Percentiles rank a stretch among this genome's conserved stretches.
Conservation (phyloP, 805 yeast species). For the Zygosaccharomyces kombuchaensis region DNA sequence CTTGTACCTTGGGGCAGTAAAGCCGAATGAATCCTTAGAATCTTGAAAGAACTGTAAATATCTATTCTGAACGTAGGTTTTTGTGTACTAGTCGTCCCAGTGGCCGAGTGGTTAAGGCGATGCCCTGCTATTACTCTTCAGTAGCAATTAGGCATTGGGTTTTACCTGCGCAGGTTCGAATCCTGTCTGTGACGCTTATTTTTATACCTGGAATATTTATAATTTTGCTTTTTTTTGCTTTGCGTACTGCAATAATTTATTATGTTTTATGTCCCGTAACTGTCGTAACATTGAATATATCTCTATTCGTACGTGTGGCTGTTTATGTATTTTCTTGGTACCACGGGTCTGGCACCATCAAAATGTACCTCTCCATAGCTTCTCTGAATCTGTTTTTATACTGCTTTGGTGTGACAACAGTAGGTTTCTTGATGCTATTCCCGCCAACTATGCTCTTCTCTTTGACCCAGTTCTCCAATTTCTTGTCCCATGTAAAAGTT, state of each 20-base stretch:
- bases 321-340: slow-evolving; percentile 32
- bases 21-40: too few relatives aligned
- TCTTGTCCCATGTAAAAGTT: slow-evolving; percentile 98
- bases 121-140: slow-evolving; percentile 65
- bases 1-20: neutral
- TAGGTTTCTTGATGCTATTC: slow-evolving; percentile 86
- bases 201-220: slow-evolving; percentile 40
- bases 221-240: neutral
- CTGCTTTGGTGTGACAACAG: slow-evolving; percentile 95
- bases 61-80: too few relatives aligned
- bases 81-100: slow-evolving; percentile 49
- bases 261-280: too few relatives aligned
- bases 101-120: slow-evolving; percentile 95
- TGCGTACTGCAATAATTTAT: neutral
- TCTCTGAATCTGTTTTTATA: slow-evolving; percentile 91
- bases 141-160: slow-evolving; percentile 74
- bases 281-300: neutral
- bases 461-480: slow-evolving; percentile 97
- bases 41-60: too few relatives aligned
- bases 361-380: slow-evolving; percentile 93
- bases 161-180: slow-evolving; percentile 98
- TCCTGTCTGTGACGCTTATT: slow-evolving; percentile 94
- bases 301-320: neutral
- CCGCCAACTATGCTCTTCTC: slow-evolving; percentile 82
- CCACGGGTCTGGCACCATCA: slow-evolving; percentile 85